These are phyloP conservation scores for Pseudopyrenochaeta lycopersici DNA, from an alignment of 2,329 filamentous ascomycete genomes.

Conservation along the genomic window DNA sequence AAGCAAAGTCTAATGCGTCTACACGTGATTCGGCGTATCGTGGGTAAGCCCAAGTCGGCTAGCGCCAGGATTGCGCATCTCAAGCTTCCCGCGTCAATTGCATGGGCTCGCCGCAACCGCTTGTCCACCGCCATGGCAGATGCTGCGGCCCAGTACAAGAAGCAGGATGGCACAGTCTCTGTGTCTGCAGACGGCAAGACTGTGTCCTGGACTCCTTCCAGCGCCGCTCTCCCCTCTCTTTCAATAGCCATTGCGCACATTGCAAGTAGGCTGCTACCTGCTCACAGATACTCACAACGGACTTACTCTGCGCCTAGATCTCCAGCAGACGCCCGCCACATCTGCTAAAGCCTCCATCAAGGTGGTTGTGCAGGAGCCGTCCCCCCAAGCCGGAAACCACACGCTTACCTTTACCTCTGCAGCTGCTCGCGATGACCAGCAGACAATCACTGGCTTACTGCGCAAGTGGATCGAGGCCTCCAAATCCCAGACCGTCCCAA, in stretches of 20 bases:
- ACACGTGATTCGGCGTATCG: not conserved
- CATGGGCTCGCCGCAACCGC: not conserved
- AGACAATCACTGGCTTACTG: conserved; percentile 82
- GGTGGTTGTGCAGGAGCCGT: conserved; percentile 77
- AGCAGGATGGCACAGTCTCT: conserved; percentile 87
- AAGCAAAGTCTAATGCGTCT: conserved; percentile 8
- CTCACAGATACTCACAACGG: conserved; percentile 6
- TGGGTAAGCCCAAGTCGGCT: conserved; percentile 21
- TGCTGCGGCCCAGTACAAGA: conserved; percentile 75
- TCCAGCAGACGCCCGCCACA: conserved; percentile 93
- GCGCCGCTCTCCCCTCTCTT: conserved; percentile 69
- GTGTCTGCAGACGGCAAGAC: conserved; percentile 76
- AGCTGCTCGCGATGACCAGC: conserved; percentile 83
- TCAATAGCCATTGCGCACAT: conserved; percentile 78
- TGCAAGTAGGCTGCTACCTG: conserved; percentile 70
- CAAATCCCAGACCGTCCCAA: conserved; percentile 60
- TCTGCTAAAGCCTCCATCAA: conserved; percentile 92
- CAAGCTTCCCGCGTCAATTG: not conserved
- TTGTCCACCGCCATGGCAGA: conserved; percentile 45
- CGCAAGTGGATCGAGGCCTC: conserved; percentile 77
- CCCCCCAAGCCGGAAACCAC: conserved; percentile 72
- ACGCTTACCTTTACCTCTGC: conserved; percentile 89
- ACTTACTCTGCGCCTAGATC: conserved; percentile 64
- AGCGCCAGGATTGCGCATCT: conserved; percentile 3
- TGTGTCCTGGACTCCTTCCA: conserved; percentile 82